Percentiles rank a stretch among this genome's conserved stretches.
Evolutionary conservation across 169 alveolate genomes (phyloP).

Genomic region (Besnoitia besnoiti): DNA sequence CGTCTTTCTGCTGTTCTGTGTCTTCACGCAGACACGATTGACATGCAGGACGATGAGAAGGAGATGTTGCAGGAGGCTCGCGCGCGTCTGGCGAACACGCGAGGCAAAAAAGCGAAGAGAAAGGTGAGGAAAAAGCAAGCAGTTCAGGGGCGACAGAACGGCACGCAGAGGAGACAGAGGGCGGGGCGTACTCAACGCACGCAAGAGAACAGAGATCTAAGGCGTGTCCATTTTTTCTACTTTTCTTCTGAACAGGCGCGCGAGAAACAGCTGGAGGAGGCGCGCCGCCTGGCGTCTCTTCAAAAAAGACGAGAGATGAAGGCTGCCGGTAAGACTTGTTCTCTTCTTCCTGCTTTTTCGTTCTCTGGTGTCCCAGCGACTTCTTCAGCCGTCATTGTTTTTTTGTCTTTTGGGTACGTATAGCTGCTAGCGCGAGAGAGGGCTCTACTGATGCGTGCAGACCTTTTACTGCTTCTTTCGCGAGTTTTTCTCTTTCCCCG

Average conservation of each 20-base stretch:
- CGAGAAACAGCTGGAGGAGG: conserved; percentile 94
- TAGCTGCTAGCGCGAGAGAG: too few species aligned
- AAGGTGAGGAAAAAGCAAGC: conserved; percentile 78
- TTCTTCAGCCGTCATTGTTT: neutral
- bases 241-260: conserved; percentile 77
- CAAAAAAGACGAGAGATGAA: conserved; percentile 98
- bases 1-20: neutral
- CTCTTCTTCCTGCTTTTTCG: neutral
- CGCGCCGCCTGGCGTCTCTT: conserved; percentile 94
- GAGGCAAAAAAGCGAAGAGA: conserved; percentile 99
- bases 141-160: neutral
- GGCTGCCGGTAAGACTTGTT: conserved; percentile 93
- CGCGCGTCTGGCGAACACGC: conserved; percentile 99
- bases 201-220: neutral
- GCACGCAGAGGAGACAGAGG: neutral
- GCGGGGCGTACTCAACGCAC: neutral
- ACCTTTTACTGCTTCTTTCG: too few species aligned
- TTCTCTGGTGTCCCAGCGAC: neutral
- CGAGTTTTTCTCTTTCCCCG: too few species aligned
- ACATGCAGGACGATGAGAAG: conserved; percentile 98
- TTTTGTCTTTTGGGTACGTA: too few species aligned
- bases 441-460: too few species aligned
- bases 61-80: conserved; percentile 98
- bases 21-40: conserved; percentile 74
- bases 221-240: neutral